These are phyloP conservation scores for Dryas integrifolia DNA, from an alignment of 331 rosid genomes.

Conservation along the genomic window DNA sequence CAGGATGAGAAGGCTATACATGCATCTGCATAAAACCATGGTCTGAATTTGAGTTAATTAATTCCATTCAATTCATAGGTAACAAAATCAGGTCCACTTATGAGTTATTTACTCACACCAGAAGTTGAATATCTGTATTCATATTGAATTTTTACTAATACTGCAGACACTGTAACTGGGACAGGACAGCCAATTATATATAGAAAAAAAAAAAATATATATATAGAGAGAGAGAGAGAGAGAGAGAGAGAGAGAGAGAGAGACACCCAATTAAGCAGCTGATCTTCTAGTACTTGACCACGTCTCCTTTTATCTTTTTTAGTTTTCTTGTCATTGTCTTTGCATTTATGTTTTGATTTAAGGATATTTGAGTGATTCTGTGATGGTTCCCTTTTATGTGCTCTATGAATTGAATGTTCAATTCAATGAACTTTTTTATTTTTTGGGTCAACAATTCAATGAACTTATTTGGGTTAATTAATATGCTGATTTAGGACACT, in stretches of 20 bases:
- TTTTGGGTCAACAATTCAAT: neutral
- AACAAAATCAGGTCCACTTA: neutral
- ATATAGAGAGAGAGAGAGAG: too few relatives aligned
- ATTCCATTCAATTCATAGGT: neutral
- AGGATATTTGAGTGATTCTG: neutral
- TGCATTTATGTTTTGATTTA: neutral
- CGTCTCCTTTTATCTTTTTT: neutral
- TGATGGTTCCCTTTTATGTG: neutral
- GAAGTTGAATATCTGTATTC: neutral
- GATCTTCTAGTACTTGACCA: slow-evolving; percentile 16
- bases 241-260: too few relatives aligned
- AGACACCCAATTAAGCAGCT: neutral
- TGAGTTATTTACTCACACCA: too few relatives aligned
- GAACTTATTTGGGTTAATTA: neutral
- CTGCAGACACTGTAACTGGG: neutral
- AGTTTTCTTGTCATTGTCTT: slow-evolving; percentile 1
- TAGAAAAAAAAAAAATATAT: too few relatives aligned
- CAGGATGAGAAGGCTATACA: neutral
- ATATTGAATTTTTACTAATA: neutral
- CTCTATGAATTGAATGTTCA: neutral
- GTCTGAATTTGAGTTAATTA: neutral
- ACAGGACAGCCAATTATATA: too few relatives aligned
- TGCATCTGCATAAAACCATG: too few relatives aligned
- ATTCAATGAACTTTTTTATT: neutral
- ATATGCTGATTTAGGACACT: neutral